Evolutionary conservation across 306 rosid genomes (phyloP).

Genomic region (Pueraria montana): DNA sequence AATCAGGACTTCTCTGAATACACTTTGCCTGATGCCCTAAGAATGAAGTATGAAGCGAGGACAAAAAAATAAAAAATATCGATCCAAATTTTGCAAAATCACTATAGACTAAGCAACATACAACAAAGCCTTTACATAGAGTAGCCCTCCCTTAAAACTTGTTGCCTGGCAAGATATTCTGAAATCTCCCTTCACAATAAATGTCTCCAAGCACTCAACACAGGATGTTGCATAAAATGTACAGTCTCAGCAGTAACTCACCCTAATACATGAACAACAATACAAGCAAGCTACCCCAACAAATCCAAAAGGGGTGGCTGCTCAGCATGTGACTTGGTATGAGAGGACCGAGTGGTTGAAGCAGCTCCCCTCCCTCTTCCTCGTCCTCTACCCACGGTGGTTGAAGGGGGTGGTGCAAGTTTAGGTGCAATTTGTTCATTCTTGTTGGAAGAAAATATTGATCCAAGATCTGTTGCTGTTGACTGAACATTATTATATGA

Average conservation of each 20-base stretch:
- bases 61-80: conserved; percentile 42
- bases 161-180: conserved; percentile 47
- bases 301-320: conserved; percentile 91
- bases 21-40: conserved; percentile 56
- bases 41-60: conserved; percentile 51
- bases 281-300: conserved; percentile 61
- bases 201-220: conserved; percentile 57
- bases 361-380: conserved; percentile 82
- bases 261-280: conserved; percentile 36
- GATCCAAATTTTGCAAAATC: conserved; percentile 50
- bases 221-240: conserved; percentile 51
- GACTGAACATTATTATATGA: conserved; percentile 57
- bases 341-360: conserved; percentile 63
- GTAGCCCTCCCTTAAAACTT: conserved; percentile 51
- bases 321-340: conserved; percentile 64
- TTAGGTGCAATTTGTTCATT: conserved; percentile 74
- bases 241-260: conserved; percentile 49
- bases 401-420: conserved; percentile 96
- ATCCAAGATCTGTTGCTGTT: conserved; percentile 77
- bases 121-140: conserved; percentile 62
- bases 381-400: conserved; percentile 87
- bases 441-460: conserved; percentile 82
- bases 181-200: conserved; percentile 49
- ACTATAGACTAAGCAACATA: conserved; percentile 63
- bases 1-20: conserved; percentile 63